Evolutionary conservation across 176 grass and related monocot species (phyloP), one percentile per base, ranked within the genome.

Genomic region (Musa itinerans): DNA sequence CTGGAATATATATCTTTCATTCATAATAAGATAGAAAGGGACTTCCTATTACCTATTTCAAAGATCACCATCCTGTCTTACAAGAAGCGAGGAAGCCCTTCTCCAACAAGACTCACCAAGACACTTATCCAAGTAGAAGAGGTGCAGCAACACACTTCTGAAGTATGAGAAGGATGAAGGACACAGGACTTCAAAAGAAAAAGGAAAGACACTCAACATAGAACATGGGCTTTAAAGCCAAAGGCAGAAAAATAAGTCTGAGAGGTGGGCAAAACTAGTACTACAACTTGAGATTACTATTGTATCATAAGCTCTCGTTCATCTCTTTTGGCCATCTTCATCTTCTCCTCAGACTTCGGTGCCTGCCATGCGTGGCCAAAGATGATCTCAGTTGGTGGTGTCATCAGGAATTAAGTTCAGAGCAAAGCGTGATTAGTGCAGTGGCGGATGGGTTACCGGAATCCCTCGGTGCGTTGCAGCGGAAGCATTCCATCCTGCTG

Each of bases 381-480:
- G 17, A 61, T 61, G 56, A 59, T 14, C 56, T 59, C 16, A 20
- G 56, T 43, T 43, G 34, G 34, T 43, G 34, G 34, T 43, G 0
- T 43, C 34, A 43, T 43, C 34, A 20, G 17, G n/a, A 59, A 59
- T 59, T 59, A 19, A 59, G 56, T 59, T 59, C 17, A 61, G 57
- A 61, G 57, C 17, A 20, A 61, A n/a, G 11, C 20, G 16, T 17
- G 56, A 59, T 59, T 59, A 19, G 57, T 9, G 57, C 57, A n/a
- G 57, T 15, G 57, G 17, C 1, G 57, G 57, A 34, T 29, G 34
- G 34, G 34, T 24, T 68, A 68, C 65, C 65, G 16, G 65, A 68
- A 68, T 68, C 65, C 26, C 65, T 68, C 24, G 65, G 65, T 34
- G 13, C 65, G 15, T 15, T 68, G 65, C 65, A 68, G 65, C 65